Base-by-base conservation (phyloP, 2,329 filamentous ascomycete genomes). In the Sarocladium kiliense region DNA sequence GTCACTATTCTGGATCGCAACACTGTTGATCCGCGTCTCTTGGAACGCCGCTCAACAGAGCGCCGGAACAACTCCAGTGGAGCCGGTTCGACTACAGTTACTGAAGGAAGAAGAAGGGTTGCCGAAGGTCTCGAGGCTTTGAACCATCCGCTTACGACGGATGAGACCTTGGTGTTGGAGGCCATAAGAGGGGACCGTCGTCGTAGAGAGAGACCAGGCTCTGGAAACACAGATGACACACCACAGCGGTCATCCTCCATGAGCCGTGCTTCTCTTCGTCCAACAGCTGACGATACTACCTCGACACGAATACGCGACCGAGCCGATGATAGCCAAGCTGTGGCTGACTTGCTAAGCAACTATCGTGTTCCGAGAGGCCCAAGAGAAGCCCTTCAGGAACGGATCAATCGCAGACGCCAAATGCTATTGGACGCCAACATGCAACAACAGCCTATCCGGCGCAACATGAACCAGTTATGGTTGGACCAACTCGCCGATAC, bases 131-230 rank as follows among this genome's bases (percentile, higher is more conserved):
- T 76, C 11, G 73, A 79, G 16, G 67, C 72, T 30, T 66, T 80
- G 26, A 80, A 82, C 54, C 69, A 73, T 30, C 79, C 81, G 1
- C 70, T 82, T 27, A 79, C 75, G 2, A 58, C 75, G 1, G 79
- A 81, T 51, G 82, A 86, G 60, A 78, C 77, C 2, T 66, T 77
- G 44, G 78, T 84, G 1, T 67, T 85, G 2, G 80, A 84, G 57
- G 80, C 80, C 2, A 72, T 83, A 26, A 77, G 81, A 58, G 73
- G 74, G 27, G 76, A 80, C 53, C 77, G 81, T 32, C 74, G 78
- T 23, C 74, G 77, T 18, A 72, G 77, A 41, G 78, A 81, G 55
- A 67, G 77, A 14, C 19, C 36, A 16, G 23, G 9, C 9, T 16
- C 36, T 19, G 32, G 26, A 5, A 26, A 26, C 23, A 12, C n/a